Base-by-base conservation (phyloP, 2,329 filamentous ascomycete species). In the Colletotrichum australisinense region DNA sequence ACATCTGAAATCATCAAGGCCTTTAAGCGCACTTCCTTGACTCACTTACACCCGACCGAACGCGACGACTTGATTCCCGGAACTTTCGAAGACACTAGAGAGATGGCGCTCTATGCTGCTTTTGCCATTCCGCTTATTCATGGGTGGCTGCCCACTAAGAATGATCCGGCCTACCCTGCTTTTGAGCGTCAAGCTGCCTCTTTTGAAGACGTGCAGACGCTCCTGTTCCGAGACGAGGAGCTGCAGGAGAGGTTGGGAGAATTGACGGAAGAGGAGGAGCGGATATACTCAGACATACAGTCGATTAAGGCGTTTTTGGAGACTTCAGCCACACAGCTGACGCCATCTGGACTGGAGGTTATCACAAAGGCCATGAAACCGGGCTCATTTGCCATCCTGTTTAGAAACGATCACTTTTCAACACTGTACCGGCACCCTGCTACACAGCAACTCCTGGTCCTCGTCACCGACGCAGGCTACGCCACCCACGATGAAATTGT, bases 341-440 rank as follows among this genome's bases (percentile, higher is more conserved):
- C 97, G 0, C 86, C 90, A 0, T 93, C 93, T 81, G 97, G 97
- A 0, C 87, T 99, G 2, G 89, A 93, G 52, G 90, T 93, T 1
- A 92, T 98, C 52, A 88, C 88, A 0, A 89, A 90, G 63, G 91
- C 89, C 6, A 88, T 98, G 70, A 85, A 89, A 14, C 93, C 95
- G 1, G 96, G 95, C 1, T 91, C 93, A 1, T 90, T 98, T 74
- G 94, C 94, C 0, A 98, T 99, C 63, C 84, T 99, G 1, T 99
- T 99, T 85, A 91, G 97, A 30, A 99, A 99, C 78, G 96, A 99
- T 79, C 97, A 99, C 81, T 99, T 99, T 79, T 95, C 95, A 55
- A 98, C 96, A 0, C 83, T 99, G 0, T 98, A 97, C 83, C 94
- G 95, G 74, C 95, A 98, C 77, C 95, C 96, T 0, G 86, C 92